Conservation (phyloP, 306 rosid genomes). For the Gynostemma pentaphyllum region DNA sequence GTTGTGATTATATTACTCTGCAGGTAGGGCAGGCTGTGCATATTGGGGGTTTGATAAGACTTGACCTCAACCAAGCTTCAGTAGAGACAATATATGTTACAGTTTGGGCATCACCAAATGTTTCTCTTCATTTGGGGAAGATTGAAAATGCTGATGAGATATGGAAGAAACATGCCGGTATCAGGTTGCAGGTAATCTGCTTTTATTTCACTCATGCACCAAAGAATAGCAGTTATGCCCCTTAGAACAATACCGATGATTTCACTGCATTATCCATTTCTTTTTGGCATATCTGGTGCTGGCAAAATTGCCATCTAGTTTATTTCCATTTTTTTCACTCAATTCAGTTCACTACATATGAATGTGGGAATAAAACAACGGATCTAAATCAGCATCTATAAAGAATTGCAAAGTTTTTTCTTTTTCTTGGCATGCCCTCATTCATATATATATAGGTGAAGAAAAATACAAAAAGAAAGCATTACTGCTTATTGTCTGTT, state of each 20-base stretch:
- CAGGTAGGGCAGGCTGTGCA: constrained; percentile 80
- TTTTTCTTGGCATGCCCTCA: too few species aligned
- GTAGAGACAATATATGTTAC: constrained; percentile 75
- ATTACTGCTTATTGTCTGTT: neutral
- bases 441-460: too few species aligned
- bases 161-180: constrained; percentile 69
- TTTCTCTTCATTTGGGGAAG: constrained; percentile 86
- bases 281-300: neutral
- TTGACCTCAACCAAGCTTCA: constrained; percentile 63
- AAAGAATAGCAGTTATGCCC: neutral
- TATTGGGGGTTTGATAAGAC: constrained; percentile 70
- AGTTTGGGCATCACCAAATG: constrained; percentile 74
- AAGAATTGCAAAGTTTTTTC: too few species aligned
- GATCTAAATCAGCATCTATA: neutral
- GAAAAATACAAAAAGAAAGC: neutral
- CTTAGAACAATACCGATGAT: neutral
- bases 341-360: neutral
- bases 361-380: neutral
- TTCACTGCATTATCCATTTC: neutral
- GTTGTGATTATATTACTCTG: neutral
- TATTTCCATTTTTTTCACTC: neutral
- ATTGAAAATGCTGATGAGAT: constrained; percentile 83
- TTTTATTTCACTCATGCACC: neutral
- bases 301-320: neutral
- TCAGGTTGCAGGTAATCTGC: constrained; percentile 62